Percentiles rank a stretch among this genome's conserved stretches.
phyloP scores from a whole-genome alignment of 495 filamentous ascomycete species.

The Aspergillus conjunctus region DNA sequence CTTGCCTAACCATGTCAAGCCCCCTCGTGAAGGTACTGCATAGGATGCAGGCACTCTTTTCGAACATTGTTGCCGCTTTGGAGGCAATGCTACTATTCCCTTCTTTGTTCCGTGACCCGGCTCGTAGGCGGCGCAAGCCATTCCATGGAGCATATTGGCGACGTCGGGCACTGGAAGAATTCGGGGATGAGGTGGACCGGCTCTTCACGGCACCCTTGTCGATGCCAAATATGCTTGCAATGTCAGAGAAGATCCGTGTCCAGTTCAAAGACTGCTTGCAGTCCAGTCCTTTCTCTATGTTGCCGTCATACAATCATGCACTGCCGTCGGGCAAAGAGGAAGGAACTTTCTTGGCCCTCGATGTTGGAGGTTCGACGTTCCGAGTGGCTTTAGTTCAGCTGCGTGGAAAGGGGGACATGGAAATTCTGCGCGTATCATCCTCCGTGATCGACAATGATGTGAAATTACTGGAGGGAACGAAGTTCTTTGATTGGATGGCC shows the following conservation, averaged over 20 bases:
- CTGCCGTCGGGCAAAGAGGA: slow-evolving; percentile 62
- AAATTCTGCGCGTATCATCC: slow-evolving; percentile 51
- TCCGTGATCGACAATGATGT: slow-evolving; percentile 57
- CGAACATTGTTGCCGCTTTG: slow-evolving; percentile 52
- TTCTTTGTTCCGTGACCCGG: slow-evolving; percentile 47
- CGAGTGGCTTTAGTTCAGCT: slow-evolving; percentile 64
- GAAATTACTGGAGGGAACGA: slow-evolving; percentile 53
- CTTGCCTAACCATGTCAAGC: slow-evolving; percentile 37
- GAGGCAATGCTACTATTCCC: slow-evolving; percentile 56
- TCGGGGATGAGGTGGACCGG: slow-evolving; percentile 52
- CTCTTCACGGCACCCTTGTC: slow-evolving; percentile 50
- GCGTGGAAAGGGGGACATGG: slow-evolving; percentile 52
- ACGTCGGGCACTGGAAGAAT: slow-evolving; percentile 52
- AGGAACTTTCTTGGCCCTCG: slow-evolving; percentile 63
- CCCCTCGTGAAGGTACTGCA: slow-evolving; percentile 50
- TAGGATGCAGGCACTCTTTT: slow-evolving; percentile 56
- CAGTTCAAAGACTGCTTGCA: slow-evolving; percentile 58
- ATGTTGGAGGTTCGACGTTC: slow-evolving; percentile 70
- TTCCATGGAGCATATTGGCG: slow-evolving; percentile 44
- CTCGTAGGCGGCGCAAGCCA: slow-evolving; percentile 38
- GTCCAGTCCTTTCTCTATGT: slow-evolving; percentile 60
- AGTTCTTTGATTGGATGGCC: slow-evolving; percentile 73
- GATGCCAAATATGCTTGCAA: slow-evolving; percentile 47
- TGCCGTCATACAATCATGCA: slow-evolving; percentile 65
- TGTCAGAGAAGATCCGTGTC: slow-evolving; percentile 61